Percentiles rank a stretch among this genome's conserved stretches.
These are phyloP conservation scores for Sarcomyxa edulis DNA, from an alignment of 768 basidiomycete species.

Conservation along the genomic window DNA sequence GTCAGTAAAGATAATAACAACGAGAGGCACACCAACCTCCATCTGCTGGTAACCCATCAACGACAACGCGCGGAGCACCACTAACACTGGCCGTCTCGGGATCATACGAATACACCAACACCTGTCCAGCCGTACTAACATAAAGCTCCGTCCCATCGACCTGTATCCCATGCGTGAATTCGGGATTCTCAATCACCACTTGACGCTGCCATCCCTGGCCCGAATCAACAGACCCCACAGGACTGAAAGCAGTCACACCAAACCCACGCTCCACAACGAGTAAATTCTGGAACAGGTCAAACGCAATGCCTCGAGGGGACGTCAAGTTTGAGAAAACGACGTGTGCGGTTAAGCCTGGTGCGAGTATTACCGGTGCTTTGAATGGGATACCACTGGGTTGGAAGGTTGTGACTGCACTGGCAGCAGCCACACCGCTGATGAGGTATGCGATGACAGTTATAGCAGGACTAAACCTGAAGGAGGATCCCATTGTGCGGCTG, in stretches of 20 bases:
- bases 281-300: constrained; percentile 31
- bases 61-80: constrained; percentile 17
- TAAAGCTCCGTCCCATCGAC: constrained; percentile 28
- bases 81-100: constrained; percentile 21
- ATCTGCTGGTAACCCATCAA: constrained; percentile 31
- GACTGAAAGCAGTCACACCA: constrained; percentile 34
- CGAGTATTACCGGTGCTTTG: constrained; percentile 26
- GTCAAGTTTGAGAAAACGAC: constrained; percentile 38
- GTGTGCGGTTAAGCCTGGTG: constrained; percentile 27
- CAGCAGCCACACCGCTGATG: no score
- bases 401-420: constrained; percentile 17
- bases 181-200: constrained; percentile 28
- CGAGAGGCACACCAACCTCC: constrained; percentile 25
- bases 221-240: no score
- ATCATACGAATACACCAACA: constrained; percentile 31
- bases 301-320: constrained; percentile 33
- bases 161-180: constrained; percentile 38
- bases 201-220: constrained; percentile 30
- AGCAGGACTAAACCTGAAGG: no score
- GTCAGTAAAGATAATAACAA: no score
- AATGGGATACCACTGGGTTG: constrained; percentile 27
- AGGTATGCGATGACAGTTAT: no score
- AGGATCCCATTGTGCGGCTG: no score
- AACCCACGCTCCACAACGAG: constrained; percentile 38
- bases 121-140: constrained; percentile 31